phyloP scores from a whole-genome alignment of 768 basidiomycete species.

The Russula foetens region DNA sequence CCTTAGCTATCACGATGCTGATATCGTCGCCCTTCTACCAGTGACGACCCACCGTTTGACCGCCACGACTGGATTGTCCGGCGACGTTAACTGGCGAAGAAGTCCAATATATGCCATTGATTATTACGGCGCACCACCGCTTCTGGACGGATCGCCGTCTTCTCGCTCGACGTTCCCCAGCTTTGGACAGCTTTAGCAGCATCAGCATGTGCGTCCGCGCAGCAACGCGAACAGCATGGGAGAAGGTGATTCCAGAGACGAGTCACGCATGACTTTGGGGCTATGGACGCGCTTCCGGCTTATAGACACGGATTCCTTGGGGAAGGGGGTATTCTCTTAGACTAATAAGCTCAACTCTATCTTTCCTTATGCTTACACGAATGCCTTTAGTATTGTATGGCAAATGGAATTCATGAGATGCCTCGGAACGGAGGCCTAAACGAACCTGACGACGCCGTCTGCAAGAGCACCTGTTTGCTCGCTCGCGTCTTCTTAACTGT shows the following conservation, averaged over 20 bases:
- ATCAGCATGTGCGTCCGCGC: slow-evolving; percentile 45
- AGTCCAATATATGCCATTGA: slow-evolving; percentile 96
- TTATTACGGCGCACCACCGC: slow-evolving; percentile 91
- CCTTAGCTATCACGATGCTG: neutral
- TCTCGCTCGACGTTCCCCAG: slow-evolving; percentile 91
- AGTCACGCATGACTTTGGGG: neutral
- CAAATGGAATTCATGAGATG: neutral
- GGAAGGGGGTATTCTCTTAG: neutral
- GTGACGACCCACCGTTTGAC: slow-evolving; percentile 90
- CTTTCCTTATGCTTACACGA: neutral
- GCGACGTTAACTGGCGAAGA: slow-evolving; percentile 70
- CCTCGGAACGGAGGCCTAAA: neutral
- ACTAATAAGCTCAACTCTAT: neutral
- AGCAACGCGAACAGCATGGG: slow-evolving; percentile 24
- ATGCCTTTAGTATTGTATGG: neutral
- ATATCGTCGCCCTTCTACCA: slow-evolving; percentile 29
- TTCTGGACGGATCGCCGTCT: slow-evolving; percentile 87
- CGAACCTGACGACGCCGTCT: neutral
- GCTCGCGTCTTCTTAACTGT: neutral
- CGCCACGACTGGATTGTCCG: slow-evolving; percentile 92
- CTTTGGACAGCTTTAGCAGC: slow-evolving; percentile 77
- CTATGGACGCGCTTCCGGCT: neutral
- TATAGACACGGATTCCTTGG: neutral
- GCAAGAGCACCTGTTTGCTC: neutral
- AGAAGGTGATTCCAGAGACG: neutral